Conservation (phyloP, 2,329 filamentous ascomycete genomes). For the Neocucurbitaria cava region DNA sequence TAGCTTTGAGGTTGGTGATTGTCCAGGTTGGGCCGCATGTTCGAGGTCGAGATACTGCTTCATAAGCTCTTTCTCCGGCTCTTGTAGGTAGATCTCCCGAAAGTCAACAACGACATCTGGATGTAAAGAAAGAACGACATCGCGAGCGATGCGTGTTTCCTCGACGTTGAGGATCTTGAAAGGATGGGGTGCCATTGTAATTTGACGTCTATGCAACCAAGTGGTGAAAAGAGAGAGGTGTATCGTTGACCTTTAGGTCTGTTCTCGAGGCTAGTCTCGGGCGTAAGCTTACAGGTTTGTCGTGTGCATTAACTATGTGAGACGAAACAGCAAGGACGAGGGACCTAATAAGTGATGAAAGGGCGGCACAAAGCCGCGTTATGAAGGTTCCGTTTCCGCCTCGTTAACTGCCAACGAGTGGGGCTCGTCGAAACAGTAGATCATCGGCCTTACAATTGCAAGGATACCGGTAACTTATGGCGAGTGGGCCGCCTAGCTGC, state of each 20-base stretch:
- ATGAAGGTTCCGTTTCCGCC: slow-evolving; percentile 13
- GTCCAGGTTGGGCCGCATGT: slow-evolving; percentile 48
- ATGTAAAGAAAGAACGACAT: slow-evolving; percentile 56
- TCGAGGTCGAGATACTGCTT: slow-evolving; percentile 58
- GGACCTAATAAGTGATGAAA: not conserved
- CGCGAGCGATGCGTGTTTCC: slow-evolving; percentile 61
- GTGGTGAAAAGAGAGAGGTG: not conserved
- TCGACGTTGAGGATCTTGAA: slow-evolving; percentile 63
- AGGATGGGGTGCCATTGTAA: slow-evolving; percentile 55
- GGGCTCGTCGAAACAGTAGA: slow-evolving; percentile 10
- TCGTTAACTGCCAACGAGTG: slow-evolving; percentile 5
- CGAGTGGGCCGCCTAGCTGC: not conserved
- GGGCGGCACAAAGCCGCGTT: not conserved
- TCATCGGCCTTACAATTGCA: slow-evolving; percentile 3
- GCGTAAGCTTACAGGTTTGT: not conserved
- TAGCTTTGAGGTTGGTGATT: slow-evolving; percentile 50
- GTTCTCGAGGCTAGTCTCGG: not conserved
- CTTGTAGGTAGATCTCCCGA: slow-evolving; percentile 59
- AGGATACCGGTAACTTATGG: not conserved
- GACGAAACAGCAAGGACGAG: not conserved
- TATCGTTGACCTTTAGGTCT: not conserved
- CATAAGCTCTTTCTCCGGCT: slow-evolving; percentile 59
- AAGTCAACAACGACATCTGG: slow-evolving; percentile 52
- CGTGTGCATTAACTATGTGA: not conserved
- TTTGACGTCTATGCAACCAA: not conserved